Evolutionary conservation across 2,329 filamentous ascomycete genomes (phyloP), one percentile per base, ranked within the genome.

Genomic region (Ophiocordyceps camponoti-saundersi): DNA sequence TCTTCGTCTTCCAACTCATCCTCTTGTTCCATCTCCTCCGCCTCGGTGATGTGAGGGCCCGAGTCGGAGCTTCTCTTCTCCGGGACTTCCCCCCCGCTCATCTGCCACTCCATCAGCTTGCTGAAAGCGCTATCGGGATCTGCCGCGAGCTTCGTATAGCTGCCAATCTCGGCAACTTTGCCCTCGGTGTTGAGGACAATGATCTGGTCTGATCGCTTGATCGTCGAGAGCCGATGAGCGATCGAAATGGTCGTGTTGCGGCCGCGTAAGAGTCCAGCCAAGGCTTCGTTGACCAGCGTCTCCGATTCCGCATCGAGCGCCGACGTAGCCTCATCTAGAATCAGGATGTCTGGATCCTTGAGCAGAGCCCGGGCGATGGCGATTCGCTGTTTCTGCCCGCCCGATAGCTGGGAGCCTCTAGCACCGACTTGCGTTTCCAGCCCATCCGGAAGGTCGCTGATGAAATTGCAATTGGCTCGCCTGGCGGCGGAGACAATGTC

Each of bases 41-140:
- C 61, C 56, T 77, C 72, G 0, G 68, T 70, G 41, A 76, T 67
- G 48, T 68, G 62, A 4, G 62, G 61, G 11, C 59, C 59, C 3
- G 55, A 54, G n/a, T 57, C 59, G 21, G 52, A 57, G 44, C 50
- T 58, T 20, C 53, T 59, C 32, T 68, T 65, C 4, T 71, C 61
- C 0, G 70, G 62, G 10, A 70, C 58, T 48, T 94, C 87, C 10
- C 84, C 83, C 13, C 89, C 90, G 56, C 76, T 92, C 78, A 96
- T 85, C 66, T 98, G 92, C 89, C 89, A 96, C 65, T 96, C 90
- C 92, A 98, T 98, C 46, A 98, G 71, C 65, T 84, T 92, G 56
- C 81, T 90, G 59, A 98, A 98, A 2, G 89, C 87, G 46, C 90
- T 93, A 11, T 82, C 69, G 16, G 76, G 74, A 49, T 86, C 78